Base-by-base conservation (phyloP, 108 stramenopile species). In the Schizochytrium sp. region DNA sequence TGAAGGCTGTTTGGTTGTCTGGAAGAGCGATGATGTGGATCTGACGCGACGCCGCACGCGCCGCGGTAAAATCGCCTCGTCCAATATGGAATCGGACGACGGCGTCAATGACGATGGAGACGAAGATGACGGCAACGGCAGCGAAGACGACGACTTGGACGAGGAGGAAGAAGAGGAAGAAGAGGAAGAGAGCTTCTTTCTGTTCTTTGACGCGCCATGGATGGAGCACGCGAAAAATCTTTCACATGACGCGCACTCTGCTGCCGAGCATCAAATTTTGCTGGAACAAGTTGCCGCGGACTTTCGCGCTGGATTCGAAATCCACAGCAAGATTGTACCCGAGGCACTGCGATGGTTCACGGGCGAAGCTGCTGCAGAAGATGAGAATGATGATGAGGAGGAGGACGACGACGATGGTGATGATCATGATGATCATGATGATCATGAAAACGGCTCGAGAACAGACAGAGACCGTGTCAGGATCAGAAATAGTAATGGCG, bases 331-430 rank as follows among this genome's bases (percentile, higher is more conserved):
- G n/a, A 53, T 83, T 83, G 76, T 83, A 12, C 76, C 76, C 51
- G 76, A 83, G 51, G 76, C 76, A 45, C 48, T 83, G 0, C 18
- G 76, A 12, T 83, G 76, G 76, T 83, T 83, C 51, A 83, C 76
- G 12, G 76, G 76, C 8, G 76, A 83, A 23, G 76, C 76, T 0
- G 76, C 76, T 1, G 76, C 6, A 10, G 76, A 83, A 8, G 76
- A 83, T 23, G 51, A 25, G 0, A 6, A 53, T 16, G 76, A 83
- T 4, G 76, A 83, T 0, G 76, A 83, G 1, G 48, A 83, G 3
- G 76, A 83, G 3, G 76, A 83, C 23, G 76, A 83, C 6, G 76
- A 83, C 55, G 55, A 57, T 1, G 55, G 4, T 57, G 55, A 57
- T 16, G 0, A 57, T 16, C 14, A 57, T 57, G 55, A 57, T 16